phyloP scores from a whole-genome alignment of 2,329 filamentous ascomycete genomes.

The Claviceps pazoutovae region DNA sequence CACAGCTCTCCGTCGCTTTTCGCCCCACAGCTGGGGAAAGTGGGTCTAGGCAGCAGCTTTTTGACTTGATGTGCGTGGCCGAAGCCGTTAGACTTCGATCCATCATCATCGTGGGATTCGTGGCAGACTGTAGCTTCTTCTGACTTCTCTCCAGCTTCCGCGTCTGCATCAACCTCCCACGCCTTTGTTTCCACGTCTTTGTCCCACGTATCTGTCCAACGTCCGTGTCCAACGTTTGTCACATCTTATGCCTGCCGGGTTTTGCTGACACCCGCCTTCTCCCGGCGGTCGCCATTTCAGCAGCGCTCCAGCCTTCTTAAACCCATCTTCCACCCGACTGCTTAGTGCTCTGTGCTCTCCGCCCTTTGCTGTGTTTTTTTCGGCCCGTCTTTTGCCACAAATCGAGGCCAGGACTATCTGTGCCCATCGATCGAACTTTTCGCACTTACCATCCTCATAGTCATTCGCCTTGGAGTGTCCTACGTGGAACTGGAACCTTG shows the following conservation, averaged over 20 bases:
- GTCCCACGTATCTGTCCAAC: neutral
- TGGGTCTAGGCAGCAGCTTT: slow-evolving; percentile 12
- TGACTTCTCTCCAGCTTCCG: neutral
- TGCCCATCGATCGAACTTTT: neutral
- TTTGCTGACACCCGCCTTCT: slow-evolving; percentile 2
- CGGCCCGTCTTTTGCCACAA: neutral
- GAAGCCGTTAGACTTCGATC: neutral
- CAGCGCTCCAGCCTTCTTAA: neutral
- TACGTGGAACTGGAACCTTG: neutral
- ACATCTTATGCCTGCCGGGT: neutral
- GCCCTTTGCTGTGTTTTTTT: slow-evolving; percentile 11
- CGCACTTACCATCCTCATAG: neutral
- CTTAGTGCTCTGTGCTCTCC: slow-evolving; percentile 10
- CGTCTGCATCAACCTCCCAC: neutral
- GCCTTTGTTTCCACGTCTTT: neutral
- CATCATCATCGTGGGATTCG: neutral
- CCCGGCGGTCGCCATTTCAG: slow-evolving; percentile 1
- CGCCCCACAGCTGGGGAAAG: neutral
- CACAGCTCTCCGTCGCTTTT: neutral
- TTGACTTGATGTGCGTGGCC: neutral
- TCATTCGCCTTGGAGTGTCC: neutral
- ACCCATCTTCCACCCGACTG: neutral
- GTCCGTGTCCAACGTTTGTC: neutral
- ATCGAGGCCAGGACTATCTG: neutral
- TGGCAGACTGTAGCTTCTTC: neutral